A percentile compares a stretch with the other conserved stretches of the same genome.
These are phyloP conservation scores for Neurospora terricola DNA, from an alignment of 495 filamentous ascomycete species.

Conservation along the genomic window DNA sequence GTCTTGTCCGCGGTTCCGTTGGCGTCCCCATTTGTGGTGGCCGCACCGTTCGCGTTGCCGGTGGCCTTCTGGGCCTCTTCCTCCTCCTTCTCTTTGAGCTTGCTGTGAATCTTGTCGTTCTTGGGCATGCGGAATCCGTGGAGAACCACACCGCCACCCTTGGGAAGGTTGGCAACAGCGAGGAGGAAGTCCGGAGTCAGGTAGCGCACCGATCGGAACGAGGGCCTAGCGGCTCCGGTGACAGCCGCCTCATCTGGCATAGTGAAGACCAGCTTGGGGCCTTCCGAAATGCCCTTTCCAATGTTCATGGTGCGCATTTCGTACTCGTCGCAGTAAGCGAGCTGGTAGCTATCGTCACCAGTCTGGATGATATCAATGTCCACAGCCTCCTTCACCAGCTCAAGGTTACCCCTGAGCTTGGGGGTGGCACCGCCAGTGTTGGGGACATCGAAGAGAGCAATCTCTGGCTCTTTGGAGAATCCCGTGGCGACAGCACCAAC, in stretches of 20 bases:
- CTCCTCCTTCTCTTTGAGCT: conserved; percentile 28
- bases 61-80: conserved; percentile 16
- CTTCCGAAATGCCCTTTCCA: conserved; percentile 36
- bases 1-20: neutral
- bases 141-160: conserved; percentile 37
- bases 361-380: conserved; percentile 69
- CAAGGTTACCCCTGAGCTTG: conserved; percentile 58
- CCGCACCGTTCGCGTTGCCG: neutral
- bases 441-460: conserved; percentile 69
- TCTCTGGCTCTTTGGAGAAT: conserved; percentile 57
- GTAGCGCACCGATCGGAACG: conserved; percentile 64
- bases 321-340: conserved; percentile 72
- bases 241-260: conserved; percentile 38
- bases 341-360: conserved; percentile 48
- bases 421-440: conserved; percentile 40
- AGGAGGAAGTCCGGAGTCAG: conserved; percentile 67
- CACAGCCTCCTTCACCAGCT: conserved; percentile 61
- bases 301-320: conserved; percentile 54
- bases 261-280: conserved; percentile 50
- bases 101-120: conserved; percentile 26
- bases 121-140: conserved; percentile 40
- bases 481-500: conserved; percentile 69
- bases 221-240: conserved; percentile 41
- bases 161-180: conserved; percentile 43
- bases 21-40: neutral